Percentiles rank a stretch among this genome's conserved stretches.
These are phyloP conservation scores for Sechiopsis laciniata DNA, from an alignment of 306 rosid genomes.

Conservation along the genomic window DNA sequence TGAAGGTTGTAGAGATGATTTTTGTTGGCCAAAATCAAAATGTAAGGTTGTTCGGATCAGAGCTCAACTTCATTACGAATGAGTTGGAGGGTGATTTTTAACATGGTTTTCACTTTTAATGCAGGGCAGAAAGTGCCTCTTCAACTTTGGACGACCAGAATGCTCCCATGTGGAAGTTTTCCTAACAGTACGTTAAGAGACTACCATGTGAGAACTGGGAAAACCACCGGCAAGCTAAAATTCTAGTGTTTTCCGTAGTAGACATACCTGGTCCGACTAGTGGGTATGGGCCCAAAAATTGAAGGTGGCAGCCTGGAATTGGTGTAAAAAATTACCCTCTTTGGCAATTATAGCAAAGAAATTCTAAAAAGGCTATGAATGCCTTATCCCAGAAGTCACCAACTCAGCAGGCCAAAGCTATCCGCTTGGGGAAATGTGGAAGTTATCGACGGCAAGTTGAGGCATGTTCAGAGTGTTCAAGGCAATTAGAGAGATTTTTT, in stretches of 20 bases:
- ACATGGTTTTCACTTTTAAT: no score
- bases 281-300: no score
- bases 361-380: no score
- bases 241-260: neutral
- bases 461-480: neutral
- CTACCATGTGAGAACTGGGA: neutral
- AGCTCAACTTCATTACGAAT: neutral
- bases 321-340: neutral
- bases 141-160: neutral
- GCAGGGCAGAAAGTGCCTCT: no score
- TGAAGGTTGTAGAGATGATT: neutral
- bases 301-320: neutral
- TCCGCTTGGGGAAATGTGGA: neutral
- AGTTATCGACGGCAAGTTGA: neutral
- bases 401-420: neutral
- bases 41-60: neutral
- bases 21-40: neutral
- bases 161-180: neutral
- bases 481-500: no score
- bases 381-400: no score
- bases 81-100: no score
- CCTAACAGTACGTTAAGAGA: neutral
- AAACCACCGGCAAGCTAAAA: neutral
- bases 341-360: neutral
- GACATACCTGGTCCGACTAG: neutral